phyloP scores from a whole-genome alignment of 176 grass and related monocot species.

The Juncus inflexus region DNA sequence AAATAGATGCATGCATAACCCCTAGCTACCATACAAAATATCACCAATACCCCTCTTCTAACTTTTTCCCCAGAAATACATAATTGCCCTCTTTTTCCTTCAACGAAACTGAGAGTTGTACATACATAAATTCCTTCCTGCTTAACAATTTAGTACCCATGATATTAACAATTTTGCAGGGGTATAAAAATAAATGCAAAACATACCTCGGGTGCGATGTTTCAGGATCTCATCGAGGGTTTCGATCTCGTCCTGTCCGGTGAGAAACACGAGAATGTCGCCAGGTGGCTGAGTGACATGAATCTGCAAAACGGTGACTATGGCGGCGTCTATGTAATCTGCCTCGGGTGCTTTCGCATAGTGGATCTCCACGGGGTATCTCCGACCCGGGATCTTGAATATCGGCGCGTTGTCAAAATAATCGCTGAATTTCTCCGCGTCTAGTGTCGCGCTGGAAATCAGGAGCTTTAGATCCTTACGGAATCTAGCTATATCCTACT shows the following conservation, averaged over 20 bases:
- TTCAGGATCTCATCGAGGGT: constrained; percentile 96
- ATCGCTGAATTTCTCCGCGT: constrained; percentile 93
- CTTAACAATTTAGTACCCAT: no score
- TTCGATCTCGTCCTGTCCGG: constrained; percentile 94
- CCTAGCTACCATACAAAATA: no score
- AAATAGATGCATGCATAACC: no score
- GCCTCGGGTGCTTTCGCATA: constrained; percentile 92
- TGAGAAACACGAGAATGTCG: constrained; percentile 53
- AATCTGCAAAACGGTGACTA: constrained; percentile 91
- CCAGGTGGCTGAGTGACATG: constrained; percentile 64
- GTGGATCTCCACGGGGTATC: constrained; percentile 79
- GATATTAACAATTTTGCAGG: no score
- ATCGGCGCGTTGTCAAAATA: constrained; percentile 86
- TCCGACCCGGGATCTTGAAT: constrained; percentile 88
- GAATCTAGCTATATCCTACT: constrained; percentile 81
- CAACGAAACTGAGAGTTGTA: no score
- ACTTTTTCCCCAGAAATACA: no score
- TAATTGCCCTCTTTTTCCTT: no score
- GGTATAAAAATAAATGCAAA: no score
- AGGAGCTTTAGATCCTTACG: constrained; percentile 82
- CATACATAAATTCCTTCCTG: no score
- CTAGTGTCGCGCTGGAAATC: constrained; percentile 97
- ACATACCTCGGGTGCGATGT: constrained; percentile 52
- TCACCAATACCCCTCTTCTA: no score
- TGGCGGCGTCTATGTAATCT: constrained; percentile 94